Base-by-base conservation (phyloP, 208 protist species). In the Trypanosoma boissoni region DNA sequence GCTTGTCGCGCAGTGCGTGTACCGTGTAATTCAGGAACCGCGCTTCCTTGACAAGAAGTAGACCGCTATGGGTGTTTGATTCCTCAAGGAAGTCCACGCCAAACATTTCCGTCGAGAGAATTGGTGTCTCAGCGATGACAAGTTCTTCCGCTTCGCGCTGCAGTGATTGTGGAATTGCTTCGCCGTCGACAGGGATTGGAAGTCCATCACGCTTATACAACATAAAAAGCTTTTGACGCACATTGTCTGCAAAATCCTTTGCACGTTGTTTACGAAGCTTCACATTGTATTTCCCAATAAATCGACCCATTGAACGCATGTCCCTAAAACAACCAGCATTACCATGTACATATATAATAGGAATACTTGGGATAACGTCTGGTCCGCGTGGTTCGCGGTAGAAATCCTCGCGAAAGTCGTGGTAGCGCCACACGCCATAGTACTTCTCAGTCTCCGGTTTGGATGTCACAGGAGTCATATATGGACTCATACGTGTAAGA, bases 251-350 rank as follows among this genome's bases (percentile, higher is more conserved):
- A 58, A 73, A 91, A 14, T 63, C 16, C 0, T 50, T 43, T 45
- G 75, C 36, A 12, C 55, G 50, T 9, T 42, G 41, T 36, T 56
- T 59, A 28, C 80, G 84, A 24, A 69, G 66, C 3, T 72, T 69
- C 12, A 76, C 64, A 54, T 85, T 86, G 0, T 74, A 46, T 54
- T 90, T 77, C 41, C 77, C 78, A 23, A 92, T 52, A 68, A 86
- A 86, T 44, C 82, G 80, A 5, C 80, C 82, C 10, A 89, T 41
- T 6, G 73, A 92, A 31, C 82, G 76, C 27, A 84, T 79, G 51
- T 83, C 85, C 55, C 66, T 72, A 74, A 80, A 92, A 39, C 82
- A 87, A 20, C 86, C 86, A 34, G 65, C 86, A 70, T 92, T 92
- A 28, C 86, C 86, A 52, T 89, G 86, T 32, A 92, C 72, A 60